Conservation (phyloP, 768 basidiomycete genomes). For the Pleurotus salmoneostramineus region DNA sequence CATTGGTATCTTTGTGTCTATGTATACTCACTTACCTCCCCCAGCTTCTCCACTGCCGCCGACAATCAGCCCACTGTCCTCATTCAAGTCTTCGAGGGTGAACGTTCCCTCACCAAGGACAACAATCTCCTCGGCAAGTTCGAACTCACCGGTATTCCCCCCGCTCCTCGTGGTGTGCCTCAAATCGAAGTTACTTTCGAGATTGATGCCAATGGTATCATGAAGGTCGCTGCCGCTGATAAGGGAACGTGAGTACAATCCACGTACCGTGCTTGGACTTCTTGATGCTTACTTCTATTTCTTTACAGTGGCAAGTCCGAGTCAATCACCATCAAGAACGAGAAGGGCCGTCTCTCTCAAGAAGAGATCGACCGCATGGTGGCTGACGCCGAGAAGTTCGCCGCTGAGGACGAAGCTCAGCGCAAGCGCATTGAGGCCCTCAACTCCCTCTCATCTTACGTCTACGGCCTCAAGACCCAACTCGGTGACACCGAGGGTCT, state of each 20-base stretch:
- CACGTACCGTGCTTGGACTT: not conserved
- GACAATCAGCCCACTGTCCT: constrained; percentile 94
- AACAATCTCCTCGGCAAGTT: constrained; percentile 98
- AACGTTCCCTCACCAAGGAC: constrained; percentile 96
- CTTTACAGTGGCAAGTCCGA: constrained; percentile 72
- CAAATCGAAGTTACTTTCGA: constrained; percentile 98
- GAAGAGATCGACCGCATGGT: constrained; percentile 98
- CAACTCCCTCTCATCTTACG: constrained; percentile 75
- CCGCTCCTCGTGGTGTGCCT: constrained; percentile 93
- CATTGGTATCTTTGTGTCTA: not conserved
- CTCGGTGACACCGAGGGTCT: constrained; percentile 85
- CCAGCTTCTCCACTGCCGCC: constrained; percentile 74
- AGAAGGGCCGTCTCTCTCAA: constrained; percentile 86
- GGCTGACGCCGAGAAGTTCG: constrained; percentile 88
- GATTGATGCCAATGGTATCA: constrained; percentile 92
- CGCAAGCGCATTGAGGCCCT: constrained; percentile 85
- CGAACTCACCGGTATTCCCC: constrained; percentile 89
- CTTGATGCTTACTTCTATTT: not conserved
- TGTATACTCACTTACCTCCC: constrained; percentile 15
- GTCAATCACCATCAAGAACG: constrained; percentile 92
- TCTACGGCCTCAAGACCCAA: constrained; percentile 87
- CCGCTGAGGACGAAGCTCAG: constrained; percentile 59
- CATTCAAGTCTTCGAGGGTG: constrained; percentile 97
- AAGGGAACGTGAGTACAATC: constrained; percentile 76
- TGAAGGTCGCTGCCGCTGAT: constrained; percentile 90